A percentile compares a stretch with the other conserved stretches of the same genome.
Evolutionary conservation across 768 basidiomycete genomes (phyloP).

Genomic region (Kondoa malvinella): DNA sequence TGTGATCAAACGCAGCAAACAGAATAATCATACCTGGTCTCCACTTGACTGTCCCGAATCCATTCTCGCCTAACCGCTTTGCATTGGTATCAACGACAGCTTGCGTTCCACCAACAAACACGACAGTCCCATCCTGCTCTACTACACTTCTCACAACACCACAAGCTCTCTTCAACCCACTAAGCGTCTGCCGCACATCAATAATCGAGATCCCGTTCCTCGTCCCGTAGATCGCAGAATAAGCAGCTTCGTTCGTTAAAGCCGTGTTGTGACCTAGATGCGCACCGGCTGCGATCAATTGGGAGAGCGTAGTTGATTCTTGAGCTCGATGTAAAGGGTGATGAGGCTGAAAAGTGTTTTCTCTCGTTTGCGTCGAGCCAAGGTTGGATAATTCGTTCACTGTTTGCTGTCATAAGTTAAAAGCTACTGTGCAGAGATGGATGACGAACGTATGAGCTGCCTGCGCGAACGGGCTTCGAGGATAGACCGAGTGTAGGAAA

Average conservation of each 20-base stretch:
- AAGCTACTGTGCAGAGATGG: neutral
- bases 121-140: constrained; percentile 58
- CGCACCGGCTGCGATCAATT: constrained; percentile 78
- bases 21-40: constrained; percentile 53
- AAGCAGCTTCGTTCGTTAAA: constrained; percentile 73
- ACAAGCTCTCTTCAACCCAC: constrained; percentile 75
- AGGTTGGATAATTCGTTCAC: constrained; percentile 26
- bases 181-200: constrained; percentile 83
- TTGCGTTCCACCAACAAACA: constrained; percentile 64
- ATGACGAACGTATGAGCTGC: neutral
- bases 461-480: neutral
- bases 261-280: constrained; percentile 72
- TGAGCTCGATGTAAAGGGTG: constrained; percentile 50
- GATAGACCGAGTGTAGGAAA: neutral
- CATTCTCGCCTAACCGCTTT: constrained; percentile 57
- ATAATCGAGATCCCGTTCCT: constrained; percentile 71
- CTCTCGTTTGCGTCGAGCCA: constrained; percentile 58
- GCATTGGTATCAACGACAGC: constrained; percentile 41
- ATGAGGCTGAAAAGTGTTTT: constrained; percentile 56
- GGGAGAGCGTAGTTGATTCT: constrained; percentile 49
- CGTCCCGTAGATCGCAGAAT: constrained; percentile 80
- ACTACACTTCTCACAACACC: constrained; percentile 69
- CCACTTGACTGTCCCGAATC: constrained; percentile 74
- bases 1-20: neutral
- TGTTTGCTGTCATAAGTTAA: neutral